Evolutionary conservation across 164 flowering plant genomes (phyloP).

Genomic region (Kalanchoe fedtschenkoi): DNA sequence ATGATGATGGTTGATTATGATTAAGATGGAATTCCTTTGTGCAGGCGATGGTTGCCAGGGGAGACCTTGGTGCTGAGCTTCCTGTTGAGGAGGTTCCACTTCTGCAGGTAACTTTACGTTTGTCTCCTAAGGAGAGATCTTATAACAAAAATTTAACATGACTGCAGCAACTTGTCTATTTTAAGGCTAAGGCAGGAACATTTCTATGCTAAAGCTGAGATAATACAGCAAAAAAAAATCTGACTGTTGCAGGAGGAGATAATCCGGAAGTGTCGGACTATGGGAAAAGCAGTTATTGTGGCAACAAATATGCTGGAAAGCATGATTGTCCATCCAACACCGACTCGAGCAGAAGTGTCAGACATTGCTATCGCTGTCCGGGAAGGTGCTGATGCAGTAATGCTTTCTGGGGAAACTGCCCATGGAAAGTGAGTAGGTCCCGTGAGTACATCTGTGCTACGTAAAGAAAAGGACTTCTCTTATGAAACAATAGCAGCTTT

Average conservation of each 20-base stretch:
- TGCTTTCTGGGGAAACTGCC: slow-evolving; percentile 96
- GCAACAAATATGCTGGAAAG: slow-evolving; percentile 93
- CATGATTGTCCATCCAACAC: slow-evolving; percentile 93
- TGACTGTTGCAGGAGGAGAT: slow-evolving; percentile 56
- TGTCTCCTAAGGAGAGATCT: slow-evolving; percentile 4
- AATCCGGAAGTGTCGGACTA: slow-evolving; percentile 63
- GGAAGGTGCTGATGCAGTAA: slow-evolving; percentile 89
- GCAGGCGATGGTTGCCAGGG: slow-evolving; percentile 81
- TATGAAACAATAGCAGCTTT: not conserved
- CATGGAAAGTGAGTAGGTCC: slow-evolving; percentile 69
- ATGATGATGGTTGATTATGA: not conserved
- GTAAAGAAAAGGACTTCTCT: not conserved
- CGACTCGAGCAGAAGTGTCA: slow-evolving; percentile 89
- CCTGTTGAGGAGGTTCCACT: slow-evolving; percentile 75
- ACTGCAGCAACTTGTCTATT: not conserved
- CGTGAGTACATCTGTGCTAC: not conserved
- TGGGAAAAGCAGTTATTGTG: slow-evolving; percentile 89
- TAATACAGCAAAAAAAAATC: not conserved
- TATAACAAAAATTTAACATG: not conserved
- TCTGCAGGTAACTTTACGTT: slow-evolving; percentile 38
- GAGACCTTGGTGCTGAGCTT: slow-evolving; percentile 82
- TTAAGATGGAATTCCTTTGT: slow-evolving; percentile 6
- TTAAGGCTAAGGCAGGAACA: not conserved
- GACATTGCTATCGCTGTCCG: slow-evolving; percentile 90
- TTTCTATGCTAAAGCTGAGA: not conserved